Percentiles rank a stretch among this genome's conserved stretches.
Evolutionary conservation across 768 basidiomycete species (phyloP).

Genomic region (Lactarius akahatsu): DNA sequence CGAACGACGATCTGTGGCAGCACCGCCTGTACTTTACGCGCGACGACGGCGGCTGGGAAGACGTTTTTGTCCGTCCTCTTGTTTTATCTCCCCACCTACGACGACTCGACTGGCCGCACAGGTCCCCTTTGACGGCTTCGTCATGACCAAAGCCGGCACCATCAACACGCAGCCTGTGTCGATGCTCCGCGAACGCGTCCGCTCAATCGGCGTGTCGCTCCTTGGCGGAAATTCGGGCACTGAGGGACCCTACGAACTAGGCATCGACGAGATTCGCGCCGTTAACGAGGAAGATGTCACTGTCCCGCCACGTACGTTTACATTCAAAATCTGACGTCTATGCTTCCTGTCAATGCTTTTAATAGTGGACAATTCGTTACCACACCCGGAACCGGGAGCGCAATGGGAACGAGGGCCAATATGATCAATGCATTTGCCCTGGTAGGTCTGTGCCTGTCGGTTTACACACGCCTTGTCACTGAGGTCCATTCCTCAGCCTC

Average conservation of each 20-base stretch:
- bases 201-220: constrained; percentile 83
- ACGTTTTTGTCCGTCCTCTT: constrained; percentile 63
- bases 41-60: constrained; percentile 71
- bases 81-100: constrained; percentile 24
- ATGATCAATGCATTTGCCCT: neutral
- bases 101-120: constrained; percentile 35
- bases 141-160: constrained; percentile 72
- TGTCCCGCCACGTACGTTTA: constrained; percentile 35
- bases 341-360: neutral
- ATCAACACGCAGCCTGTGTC: constrained; percentile 65
- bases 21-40: constrained; percentile 82
- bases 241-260: constrained; percentile 77
- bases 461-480: neutral
- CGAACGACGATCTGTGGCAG: constrained; percentile 90
- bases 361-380: constrained; percentile 16
- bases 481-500: neutral
- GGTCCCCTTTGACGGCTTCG: constrained; percentile 80
- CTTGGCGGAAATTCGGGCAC: constrained; percentile 80
- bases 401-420: constrained; percentile 23
- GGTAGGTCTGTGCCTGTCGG: neutral
- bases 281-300: constrained; percentile 70
- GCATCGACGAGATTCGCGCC: constrained; percentile 77
- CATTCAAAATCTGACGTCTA: neutral
- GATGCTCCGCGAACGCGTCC: constrained; percentile 74
- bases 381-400: neutral